These are phyloP conservation scores for Ophiostoma sp. DNA, from an alignment of 2,329 filamentous ascomycete genomes.

Conservation along the genomic window DNA sequence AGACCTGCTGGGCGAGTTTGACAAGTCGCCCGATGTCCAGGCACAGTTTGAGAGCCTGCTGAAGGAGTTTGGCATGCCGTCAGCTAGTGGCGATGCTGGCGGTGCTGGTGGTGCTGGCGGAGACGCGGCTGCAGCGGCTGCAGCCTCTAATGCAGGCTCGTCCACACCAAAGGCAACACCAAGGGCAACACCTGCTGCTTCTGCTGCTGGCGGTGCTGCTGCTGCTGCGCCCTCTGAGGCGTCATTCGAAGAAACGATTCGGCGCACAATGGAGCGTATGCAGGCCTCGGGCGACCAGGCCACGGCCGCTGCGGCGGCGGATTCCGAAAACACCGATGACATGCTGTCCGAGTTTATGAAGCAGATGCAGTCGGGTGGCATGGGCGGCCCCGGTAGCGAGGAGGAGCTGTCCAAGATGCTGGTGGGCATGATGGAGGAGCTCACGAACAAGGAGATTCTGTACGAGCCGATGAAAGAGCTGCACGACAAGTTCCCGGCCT, in stretches of 20 bases:
- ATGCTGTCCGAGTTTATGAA: conserved; percentile 89
- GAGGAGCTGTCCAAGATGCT: conserved; percentile 94
- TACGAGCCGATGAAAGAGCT: conserved; percentile 99
- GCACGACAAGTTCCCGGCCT: conserved; percentile 82
- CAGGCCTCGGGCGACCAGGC: conserved; percentile 81
- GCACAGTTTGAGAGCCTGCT: conserved; percentile 73
- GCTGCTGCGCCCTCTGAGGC: conserved; percentile 39
- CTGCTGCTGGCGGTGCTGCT: conserved; percentile 33
- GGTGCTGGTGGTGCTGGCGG: conserved; percentile 23
- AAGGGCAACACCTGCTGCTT: conserved; percentile 28
- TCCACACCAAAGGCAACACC: conserved; percentile 4
- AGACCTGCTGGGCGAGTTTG: conserved; percentile 67
- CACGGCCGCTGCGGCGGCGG: conserved; percentile 67
- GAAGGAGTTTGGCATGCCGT: conserved; percentile 55
- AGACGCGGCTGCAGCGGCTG: conserved; percentile 29
- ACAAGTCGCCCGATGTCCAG: conserved; percentile 65
- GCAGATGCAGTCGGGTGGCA: conserved; percentile 63
- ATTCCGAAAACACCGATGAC: conserved; percentile 57
- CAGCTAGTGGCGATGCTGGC: background rate
- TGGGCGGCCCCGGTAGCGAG: conserved; percentile 57
- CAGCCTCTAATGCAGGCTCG: conserved; percentile 31
- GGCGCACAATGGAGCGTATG: conserved; percentile 93
- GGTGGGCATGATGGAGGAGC: conserved; percentile 96
- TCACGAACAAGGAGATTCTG: conserved; percentile 96
- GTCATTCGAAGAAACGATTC: conserved; percentile 87